Evolutionary conservation across 2,329 filamentous ascomycete genomes (phyloP).

Genomic region (Sphaerostilbella broomeana): DNA sequence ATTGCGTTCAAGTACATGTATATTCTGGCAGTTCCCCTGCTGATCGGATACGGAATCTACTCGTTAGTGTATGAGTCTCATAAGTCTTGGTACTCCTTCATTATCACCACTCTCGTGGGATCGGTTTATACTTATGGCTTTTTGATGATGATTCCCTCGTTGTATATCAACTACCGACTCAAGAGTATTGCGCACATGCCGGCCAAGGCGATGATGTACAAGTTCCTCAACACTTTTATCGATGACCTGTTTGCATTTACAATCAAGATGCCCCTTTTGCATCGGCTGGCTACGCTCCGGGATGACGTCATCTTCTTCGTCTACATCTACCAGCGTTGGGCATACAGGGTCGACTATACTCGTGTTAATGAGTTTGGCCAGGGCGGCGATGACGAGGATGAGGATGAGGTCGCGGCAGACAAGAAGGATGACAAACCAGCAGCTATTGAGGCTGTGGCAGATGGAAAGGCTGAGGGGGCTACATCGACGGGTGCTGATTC

Average conservation of each 20-base stretch:
- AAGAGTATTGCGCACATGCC: slow-evolving; percentile 97
- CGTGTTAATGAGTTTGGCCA: slow-evolving; percentile 97
- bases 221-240: slow-evolving; percentile 98
- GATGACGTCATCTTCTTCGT: slow-evolving; percentile 99
- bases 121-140: slow-evolving; percentile 98
- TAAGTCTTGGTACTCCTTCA: slow-evolving; percentile 97
- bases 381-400: slow-evolving; percentile 81
- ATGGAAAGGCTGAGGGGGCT: slow-evolving; percentile 31
- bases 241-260: slow-evolving; percentile 98
- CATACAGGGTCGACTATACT: slow-evolving; percentile 84
- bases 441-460: slow-evolving; percentile 27
- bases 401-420: slow-evolving; percentile 29
- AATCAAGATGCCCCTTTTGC: slow-evolving; percentile 96
- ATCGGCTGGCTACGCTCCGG: slow-evolving; percentile 83
- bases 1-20: slow-evolving; percentile 98
- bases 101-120: slow-evolving; percentile 90
- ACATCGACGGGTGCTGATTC: slow-evolving; percentile 46
- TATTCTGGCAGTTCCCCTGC: slow-evolving; percentile 78
- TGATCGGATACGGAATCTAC: slow-evolving; percentile 85
- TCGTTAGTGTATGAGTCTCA: slow-evolving; percentile 87
- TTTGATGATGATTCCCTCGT: slow-evolving; percentile 94
- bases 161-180: slow-evolving; percentile 98
- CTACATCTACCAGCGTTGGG: slow-evolving; percentile 90
- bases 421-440: slow-evolving; percentile 34
- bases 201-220: slow-evolving; percentile 92